Percentiles rank a stretch among this genome's conserved stretches.
phyloP scores from a whole-genome alignment of 441 rosid genomes.

The Pelargonium myrrhifolium region DNA sequence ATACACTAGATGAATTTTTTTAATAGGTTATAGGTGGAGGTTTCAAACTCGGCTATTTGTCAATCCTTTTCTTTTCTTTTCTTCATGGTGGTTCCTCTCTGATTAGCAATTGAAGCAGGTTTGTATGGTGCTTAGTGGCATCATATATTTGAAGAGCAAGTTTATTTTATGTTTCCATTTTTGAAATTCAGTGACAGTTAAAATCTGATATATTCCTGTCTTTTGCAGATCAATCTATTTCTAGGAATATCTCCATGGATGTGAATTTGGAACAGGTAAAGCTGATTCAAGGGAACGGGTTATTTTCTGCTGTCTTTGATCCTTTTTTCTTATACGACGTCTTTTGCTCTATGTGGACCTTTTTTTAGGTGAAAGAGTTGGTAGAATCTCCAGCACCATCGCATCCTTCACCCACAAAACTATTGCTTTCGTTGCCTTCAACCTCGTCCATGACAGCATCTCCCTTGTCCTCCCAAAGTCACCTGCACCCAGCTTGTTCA shows the following conservation, averaged over 20 bases:
- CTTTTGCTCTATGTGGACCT: constrained; percentile 12
- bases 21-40: too few relatives aligned
- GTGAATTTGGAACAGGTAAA: constrained; percentile 64
- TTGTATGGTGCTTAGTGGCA: too few relatives aligned
- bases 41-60: too few relatives aligned
- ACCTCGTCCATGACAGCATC: constrained; percentile 49
- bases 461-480: constrained; percentile 46
- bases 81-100: too few relatives aligned
- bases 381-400: constrained; percentile 37
- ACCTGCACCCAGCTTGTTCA: constrained; percentile 38
- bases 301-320: constrained; percentile 6
- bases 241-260: constrained; percentile 52
- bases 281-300: constrained; percentile 12
- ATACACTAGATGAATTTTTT: too few relatives aligned
- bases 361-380: constrained; percentile 47
- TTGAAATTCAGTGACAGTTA: neutral
- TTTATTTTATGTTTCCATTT: neutral
- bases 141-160: too few relatives aligned
- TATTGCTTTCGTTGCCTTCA: constrained; percentile 55
- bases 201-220: constrained; percentile 14
- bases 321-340: constrained; percentile 15
- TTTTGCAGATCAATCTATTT: constrained; percentile 62
- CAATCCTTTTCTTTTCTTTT: too few relatives aligned
- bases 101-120: too few relatives aligned
- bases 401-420: constrained; percentile 42